A percentile compares a stretch with the other conserved stretches of the same genome.
Conservation (phyloP, 352 stramenopile species). For the Plasmopara muralis region DNA sequence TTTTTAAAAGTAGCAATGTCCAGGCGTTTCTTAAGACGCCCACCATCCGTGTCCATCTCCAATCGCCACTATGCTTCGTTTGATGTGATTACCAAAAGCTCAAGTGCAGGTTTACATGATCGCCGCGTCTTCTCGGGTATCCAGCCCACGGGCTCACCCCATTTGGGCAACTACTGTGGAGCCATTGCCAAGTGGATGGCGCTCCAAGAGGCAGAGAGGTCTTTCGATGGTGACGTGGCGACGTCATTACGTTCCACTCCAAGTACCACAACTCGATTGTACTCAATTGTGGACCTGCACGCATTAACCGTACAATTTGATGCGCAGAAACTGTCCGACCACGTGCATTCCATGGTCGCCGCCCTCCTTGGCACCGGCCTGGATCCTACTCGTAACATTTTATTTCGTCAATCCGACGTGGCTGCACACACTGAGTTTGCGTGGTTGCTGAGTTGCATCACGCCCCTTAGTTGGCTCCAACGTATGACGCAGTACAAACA, state of each 20-base stretch:
- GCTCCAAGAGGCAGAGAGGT: constrained; percentile 69
- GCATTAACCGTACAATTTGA: constrained; percentile 97
- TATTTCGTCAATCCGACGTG: constrained; percentile 84
- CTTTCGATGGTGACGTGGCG: neutral
- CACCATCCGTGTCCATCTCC: no score
- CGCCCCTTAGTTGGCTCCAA: constrained; percentile 96
- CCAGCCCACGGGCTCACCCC: constrained; percentile 96
- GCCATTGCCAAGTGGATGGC: constrained; percentile 97
- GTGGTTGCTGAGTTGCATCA: constrained; percentile 97
- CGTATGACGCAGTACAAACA: constrained; percentile 99
- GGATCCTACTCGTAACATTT: constrained; percentile 58
- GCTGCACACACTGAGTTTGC: constrained; percentile 91
- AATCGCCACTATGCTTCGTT: neutral
- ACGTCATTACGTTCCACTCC: constrained; percentile 6
- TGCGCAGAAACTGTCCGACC: constrained; percentile 76
- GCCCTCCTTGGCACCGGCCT: constrained; percentile 93
- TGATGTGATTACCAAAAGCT: neutral
- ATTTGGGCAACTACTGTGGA: constrained; percentile 98
- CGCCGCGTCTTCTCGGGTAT: constrained; percentile 93
- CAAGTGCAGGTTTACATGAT: constrained; percentile 33
- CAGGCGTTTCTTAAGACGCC: no score
- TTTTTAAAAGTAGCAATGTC: no score
- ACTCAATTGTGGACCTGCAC: constrained; percentile 95
- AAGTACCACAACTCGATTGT: constrained; percentile 26
- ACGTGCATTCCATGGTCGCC: constrained; percentile 89